Conservation (phyloP, 495 filamentous ascomycete species). For the Trichoderma parareesei region DNA sequence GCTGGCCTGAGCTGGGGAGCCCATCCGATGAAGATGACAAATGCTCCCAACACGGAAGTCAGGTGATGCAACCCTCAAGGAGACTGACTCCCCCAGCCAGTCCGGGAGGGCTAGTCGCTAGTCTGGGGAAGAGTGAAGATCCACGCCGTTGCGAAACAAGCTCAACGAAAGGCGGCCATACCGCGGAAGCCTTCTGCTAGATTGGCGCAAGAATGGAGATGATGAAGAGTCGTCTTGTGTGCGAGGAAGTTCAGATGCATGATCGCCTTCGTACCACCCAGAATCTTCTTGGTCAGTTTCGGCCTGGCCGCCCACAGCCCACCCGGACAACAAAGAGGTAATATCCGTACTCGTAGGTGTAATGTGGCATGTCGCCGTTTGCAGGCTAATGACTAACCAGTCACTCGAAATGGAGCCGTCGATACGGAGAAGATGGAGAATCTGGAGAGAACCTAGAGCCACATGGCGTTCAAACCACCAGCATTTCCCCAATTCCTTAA, state of each 20-base stretch:
- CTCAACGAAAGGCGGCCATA: background rate
- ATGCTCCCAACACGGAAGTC: no score
- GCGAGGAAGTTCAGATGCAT: background rate
- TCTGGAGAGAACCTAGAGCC: background rate
- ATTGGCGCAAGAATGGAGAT: background rate
- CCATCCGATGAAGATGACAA: no score
- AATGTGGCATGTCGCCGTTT: background rate
- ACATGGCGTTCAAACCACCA: constrained; percentile 1
- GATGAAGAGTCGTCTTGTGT: no score
- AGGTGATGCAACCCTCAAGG: no score
- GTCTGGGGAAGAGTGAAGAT: background rate
- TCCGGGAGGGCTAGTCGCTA: no score
- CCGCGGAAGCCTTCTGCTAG: background rate
- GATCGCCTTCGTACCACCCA: background rate
- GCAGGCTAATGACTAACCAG: background rate
- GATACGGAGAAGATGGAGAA: constrained; percentile 8
- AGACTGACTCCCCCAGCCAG: no score
- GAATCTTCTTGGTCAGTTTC: background rate
- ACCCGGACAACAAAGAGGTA: background rate
- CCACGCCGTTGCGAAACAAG: background rate
- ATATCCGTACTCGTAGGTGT: no score
- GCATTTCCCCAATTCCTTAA: background rate
- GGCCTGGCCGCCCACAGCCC: background rate
- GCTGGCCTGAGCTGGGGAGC: no score
- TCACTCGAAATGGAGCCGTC: background rate